These are phyloP conservation scores for Phanerochaete sordida DNA, from an alignment of 768 basidiomycete species.

Conservation along the genomic window DNA sequence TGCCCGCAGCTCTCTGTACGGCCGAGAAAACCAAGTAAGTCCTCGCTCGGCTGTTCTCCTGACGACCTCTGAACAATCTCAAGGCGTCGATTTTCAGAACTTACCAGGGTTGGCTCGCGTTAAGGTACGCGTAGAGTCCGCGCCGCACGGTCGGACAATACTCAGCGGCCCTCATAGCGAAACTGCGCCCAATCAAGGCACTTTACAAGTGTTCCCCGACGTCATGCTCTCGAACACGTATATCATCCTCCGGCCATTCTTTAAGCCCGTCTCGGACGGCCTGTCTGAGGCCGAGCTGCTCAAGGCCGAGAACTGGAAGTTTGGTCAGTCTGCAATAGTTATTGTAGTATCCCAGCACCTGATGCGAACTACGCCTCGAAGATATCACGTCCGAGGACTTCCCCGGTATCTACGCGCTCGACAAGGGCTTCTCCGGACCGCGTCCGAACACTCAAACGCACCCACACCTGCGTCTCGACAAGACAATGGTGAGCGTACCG, in stretches of 20 bases:
- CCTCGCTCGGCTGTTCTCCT: background rate
- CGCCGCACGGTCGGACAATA: background rate
- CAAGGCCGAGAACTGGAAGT: slow-evolving; percentile 24
- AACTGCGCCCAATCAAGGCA: slow-evolving; percentile 67
- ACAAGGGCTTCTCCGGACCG: slow-evolving; percentile 34
- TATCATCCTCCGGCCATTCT: slow-evolving; percentile 74
- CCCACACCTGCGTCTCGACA: slow-evolving; percentile 61
- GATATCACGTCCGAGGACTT: slow-evolving; percentile 24
- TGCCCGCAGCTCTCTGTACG: slow-evolving; percentile 63
- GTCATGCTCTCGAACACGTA: slow-evolving; percentile 67
- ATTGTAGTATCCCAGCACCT: background rate
- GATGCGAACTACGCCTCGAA: too few relatives aligned
- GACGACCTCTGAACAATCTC: background rate
- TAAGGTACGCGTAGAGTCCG: slow-evolving; percentile 42
- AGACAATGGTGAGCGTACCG: slow-evolving; percentile 69
- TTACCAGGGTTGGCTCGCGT: slow-evolving; percentile 77
- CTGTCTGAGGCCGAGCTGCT: slow-evolving; percentile 18
- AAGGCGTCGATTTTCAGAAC: slow-evolving; percentile 33
- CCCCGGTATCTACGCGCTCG: slow-evolving; percentile 29
- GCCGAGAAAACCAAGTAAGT: slow-evolving; percentile 46
- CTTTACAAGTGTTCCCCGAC: slow-evolving; percentile 65
- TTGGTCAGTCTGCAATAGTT: slow-evolving; percentile 3
- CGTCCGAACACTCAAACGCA: slow-evolving; percentile 52
- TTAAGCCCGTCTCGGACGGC: slow-evolving; percentile 42
- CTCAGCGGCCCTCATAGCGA: slow-evolving; percentile 35